Evolutionary conservation across 805 yeast species (phyloP), one percentile per base, ranked within the genome.

Genomic region (Nakazawaea ernobii): DNA sequence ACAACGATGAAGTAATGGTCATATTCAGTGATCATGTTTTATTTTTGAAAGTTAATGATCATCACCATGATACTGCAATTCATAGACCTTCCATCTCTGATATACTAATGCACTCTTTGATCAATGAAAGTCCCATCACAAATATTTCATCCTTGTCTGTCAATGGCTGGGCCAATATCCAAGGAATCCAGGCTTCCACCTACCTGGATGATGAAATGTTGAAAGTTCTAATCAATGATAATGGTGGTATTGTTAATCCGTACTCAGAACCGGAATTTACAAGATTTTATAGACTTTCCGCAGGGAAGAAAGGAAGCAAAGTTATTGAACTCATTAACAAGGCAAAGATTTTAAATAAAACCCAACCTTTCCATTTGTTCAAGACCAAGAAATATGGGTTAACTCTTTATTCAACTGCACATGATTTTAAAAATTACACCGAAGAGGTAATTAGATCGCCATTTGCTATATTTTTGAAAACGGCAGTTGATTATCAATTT

Each of bases 341-440:
- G 60, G 85, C 95, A 0, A 80, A 79, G 51, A 75, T 88, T 17
- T 69, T 91, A 46, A 80, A 80, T 59, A 91, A 92, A 58, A 76
- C 82, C 1, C 85, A 89, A 42, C 91, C 96, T 3, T 89, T 91
- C 65, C 97, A 91, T 66, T 66, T 92, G 30, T 92, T 92, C 70
- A 79, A 75, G 53, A 69, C 78, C 3, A 42, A 48, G 9, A 61
- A 62, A 27, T 62, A 62, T 46, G 70, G 70, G 33, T 49, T 69
- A 50, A 57, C 72, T 32, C 56, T 83, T 0, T 86, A 77, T 59
- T 80, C 80, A 10, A 79, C 90, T 3, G 94, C 94, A 0, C 95
- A 86, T 59, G 86, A 82, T 54, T 54, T 65, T 2, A 55, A 64
- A 0, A 67, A 73, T 1, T 86, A 84, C 56, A 59, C 58, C 6